Evolutionary conservation across 2,329 filamentous ascomycete species (phyloP).

Genomic region (Fusarium sp.): DNA sequence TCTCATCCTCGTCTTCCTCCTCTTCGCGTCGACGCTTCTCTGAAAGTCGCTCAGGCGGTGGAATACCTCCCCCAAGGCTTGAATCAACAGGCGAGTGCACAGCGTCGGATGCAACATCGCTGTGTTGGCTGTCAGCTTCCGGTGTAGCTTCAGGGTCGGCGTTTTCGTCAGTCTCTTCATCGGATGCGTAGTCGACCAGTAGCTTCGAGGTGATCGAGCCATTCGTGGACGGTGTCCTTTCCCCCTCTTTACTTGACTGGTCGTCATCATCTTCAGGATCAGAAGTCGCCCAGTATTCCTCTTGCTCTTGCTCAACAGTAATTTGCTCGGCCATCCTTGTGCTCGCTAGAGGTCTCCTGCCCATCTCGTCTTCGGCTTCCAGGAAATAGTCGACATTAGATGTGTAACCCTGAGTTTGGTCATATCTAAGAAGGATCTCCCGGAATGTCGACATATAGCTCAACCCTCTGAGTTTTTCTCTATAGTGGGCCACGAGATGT

Average conservation of each 20-base stretch:
- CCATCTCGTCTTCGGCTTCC: constrained; percentile 71
- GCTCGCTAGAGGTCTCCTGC: constrained; percentile 52
- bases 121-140: constrained; percentile 35
- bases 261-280: constrained; percentile 83
- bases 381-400: constrained; percentile 74
- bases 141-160: constrained; percentile 64
- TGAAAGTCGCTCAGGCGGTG: constrained; percentile 79
- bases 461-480: constrained; percentile 77
- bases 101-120: constrained; percentile 46
- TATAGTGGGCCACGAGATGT: constrained; percentile 84
- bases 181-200: constrained; percentile 90
- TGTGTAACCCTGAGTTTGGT: constrained; percentile 76
- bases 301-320: constrained; percentile 78
- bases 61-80: constrained; percentile 44
- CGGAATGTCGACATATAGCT: constrained; percentile 88
- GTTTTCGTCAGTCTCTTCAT: constrained; percentile 73
- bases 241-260: constrained; percentile 46
- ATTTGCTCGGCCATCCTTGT: constrained; percentile 76
- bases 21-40: constrained; percentile 93
- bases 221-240: constrained; percentile 58
- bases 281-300: constrained; percentile 91
- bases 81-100: constrained; percentile 43
- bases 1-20: constrained; percentile 86
- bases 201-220: constrained; percentile 72
- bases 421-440: constrained; percentile 77